Conservation (phyloP, 2,329 filamentous ascomycete genomes). For the Fusarium beomiforme region DNA sequence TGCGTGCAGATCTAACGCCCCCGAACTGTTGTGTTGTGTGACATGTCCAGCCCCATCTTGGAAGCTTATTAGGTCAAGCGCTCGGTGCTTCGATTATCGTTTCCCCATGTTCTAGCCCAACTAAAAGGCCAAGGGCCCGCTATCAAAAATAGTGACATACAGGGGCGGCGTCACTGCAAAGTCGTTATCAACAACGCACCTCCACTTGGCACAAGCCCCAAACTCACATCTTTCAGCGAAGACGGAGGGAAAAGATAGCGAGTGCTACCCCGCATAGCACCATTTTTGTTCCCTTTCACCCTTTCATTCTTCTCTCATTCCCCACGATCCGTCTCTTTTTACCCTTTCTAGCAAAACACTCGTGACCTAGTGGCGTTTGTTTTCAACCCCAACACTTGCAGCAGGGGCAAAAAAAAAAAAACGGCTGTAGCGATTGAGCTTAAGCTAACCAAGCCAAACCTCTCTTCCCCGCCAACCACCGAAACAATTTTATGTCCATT, state of each 20-base stretch:
- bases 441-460: background rate
- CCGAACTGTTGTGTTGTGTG: background rate
- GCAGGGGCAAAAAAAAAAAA: background rate
- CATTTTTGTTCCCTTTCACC: background rate
- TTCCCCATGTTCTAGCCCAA: background rate
- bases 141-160: background rate
- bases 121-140: background rate
- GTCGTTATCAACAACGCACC: conserved; percentile 8
- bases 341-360: background rate
- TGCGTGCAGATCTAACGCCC: background rate
- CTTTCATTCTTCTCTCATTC: background rate
- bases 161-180: background rate
- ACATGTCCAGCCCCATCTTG: background rate
- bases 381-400: background rate
- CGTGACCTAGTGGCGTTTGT: conserved; percentile 11
- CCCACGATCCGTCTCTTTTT: background rate
- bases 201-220: background rate
- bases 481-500: background rate
- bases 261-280: background rate
- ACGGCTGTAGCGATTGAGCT: background rate
- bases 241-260: background rate
- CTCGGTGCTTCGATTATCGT: background rate
- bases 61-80: background rate
- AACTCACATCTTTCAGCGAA: background rate
- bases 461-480: background rate